Base-by-base conservation (phyloP, 164 flowering plant genomes). In the Kalanchoe fedtschenkoi region DNA sequence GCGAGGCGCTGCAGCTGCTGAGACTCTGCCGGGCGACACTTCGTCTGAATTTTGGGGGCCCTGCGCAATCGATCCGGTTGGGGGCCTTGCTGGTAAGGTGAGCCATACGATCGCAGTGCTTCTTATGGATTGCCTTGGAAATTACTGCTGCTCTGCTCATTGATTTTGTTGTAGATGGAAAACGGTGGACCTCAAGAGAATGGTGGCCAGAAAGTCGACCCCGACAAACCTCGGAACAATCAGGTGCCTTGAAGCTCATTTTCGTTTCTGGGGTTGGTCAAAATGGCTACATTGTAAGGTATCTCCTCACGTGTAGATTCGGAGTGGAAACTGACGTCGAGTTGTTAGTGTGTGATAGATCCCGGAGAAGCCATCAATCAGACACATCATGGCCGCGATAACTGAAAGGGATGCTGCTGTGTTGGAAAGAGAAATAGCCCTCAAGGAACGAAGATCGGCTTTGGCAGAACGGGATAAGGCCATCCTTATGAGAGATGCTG, bases 391-490 rank as follows among this genome's bases (percentile, higher is more conserved):
- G 32, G 56, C 56, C 17, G 8, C 26, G 26, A 51, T 51, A 51
- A 51, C 56, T 26, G 56, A 51, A 51, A 51, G 56, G 56, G 56
- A 51, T 51, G 56, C 56, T 51, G 56, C 56, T 24, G 56, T 51
- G 13, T 29, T 51, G 32, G 56, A 51, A 51, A 51, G 56, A 29
- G 26, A 51, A 15, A 24, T 51, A 51, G 56, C 56, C 11, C 56
- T 6, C 24, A 24, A 30, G 24, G 56, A 51, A 51, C 24, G 32
- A 51, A 51, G 56, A 26, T 30, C 26, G 26, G 56, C 32, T 51
- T 26, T 51, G 32, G 56, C 56, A 1, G 56, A 51, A 32, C 24
- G 56, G 56, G 56, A 51, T 32, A 51, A 24, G 56, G 56, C 56
- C 26, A 2, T 51, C 5, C 56, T 24, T 51, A 24, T 51, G 56